phyloP scores from a whole-genome alignment of 352 stramenopile genomes.

The Phytophthora pisi region DNA sequence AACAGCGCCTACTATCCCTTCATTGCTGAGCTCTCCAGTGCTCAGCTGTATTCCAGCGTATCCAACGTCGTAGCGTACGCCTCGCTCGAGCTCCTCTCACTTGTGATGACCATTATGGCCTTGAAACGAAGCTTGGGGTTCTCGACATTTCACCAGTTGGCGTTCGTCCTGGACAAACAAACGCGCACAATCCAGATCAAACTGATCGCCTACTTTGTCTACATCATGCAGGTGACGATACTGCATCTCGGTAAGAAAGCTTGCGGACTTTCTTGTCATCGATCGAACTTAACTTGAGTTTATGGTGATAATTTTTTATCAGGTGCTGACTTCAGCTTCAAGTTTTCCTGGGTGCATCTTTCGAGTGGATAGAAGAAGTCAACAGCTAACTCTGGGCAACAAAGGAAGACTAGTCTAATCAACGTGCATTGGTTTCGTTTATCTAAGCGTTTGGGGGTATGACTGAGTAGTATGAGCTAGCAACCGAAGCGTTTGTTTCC shows the following conservation, averaged over 20 bases:
- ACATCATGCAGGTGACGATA: not conserved
- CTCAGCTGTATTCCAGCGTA: not conserved
- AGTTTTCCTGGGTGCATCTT: not conserved
- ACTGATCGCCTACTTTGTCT: not conserved
- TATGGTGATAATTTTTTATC: not conserved
- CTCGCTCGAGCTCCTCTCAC: not conserved
- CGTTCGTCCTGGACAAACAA: not conserved
- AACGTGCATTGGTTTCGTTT: slow-evolving; percentile 33
- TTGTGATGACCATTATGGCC: not conserved
- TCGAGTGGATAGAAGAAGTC: not conserved
- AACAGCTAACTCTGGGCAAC: not conserved
- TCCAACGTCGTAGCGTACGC: not conserved
- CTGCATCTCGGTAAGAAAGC: not conserved
- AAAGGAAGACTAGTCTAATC: slow-evolving; percentile 19
- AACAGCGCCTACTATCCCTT: not conserved
- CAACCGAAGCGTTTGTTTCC: not conserved
- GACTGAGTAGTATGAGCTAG: slow-evolving; percentile 11
- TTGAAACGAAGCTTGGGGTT: not conserved
- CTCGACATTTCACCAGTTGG: not conserved
- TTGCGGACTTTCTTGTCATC: too few relatives aligned
- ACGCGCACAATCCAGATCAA: not conserved
- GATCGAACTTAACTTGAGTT: not conserved
- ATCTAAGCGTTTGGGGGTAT: slow-evolving; percentile 25
- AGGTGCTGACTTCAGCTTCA: not conserved
- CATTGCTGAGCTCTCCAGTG: not conserved